phyloP scores from a whole-genome alignment of 1,139 yeast genomes.

The Geotrichum bryndzae region DNA sequence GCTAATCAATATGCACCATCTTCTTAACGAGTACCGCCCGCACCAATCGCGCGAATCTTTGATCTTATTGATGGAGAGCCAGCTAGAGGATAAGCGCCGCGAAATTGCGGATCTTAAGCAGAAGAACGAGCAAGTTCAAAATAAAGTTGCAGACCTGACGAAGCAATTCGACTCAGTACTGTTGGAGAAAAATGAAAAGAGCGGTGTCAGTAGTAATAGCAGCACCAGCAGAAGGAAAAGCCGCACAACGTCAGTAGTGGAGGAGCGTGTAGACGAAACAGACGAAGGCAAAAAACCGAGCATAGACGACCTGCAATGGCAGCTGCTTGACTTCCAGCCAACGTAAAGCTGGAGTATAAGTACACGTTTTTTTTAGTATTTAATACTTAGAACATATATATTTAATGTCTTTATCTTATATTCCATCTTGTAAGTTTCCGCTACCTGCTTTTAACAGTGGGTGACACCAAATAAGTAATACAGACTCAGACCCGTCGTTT shows the following conservation, averaged over 20 bases:
- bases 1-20: conserved; percentile 77
- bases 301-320: conserved; percentile 6
- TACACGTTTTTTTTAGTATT: not conserved
- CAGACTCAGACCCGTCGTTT: not conserved
- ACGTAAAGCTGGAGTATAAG: not conserved
- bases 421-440: not conserved
- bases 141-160: conserved; percentile 24
- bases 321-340: conserved; percentile 2
- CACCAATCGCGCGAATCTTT: conserved; percentile 83
- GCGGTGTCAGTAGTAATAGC: not conserved
- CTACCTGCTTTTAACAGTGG: not conserved
- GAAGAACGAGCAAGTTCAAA: conserved; percentile 26
- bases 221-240: not conserved
- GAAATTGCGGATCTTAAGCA: conserved; percentile 26
- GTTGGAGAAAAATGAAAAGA: not conserved
- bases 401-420: not conserved
- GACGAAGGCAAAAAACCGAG: not conserved
- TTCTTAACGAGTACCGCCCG: conserved; percentile 78
- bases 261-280: not conserved
- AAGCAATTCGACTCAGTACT: conserved; percentile 19
- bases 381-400: not conserved
- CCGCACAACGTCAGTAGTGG: not conserved
- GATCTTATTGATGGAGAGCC: conserved; percentile 58
- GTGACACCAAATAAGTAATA: not conserved
- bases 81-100: conserved; percentile 27